Evolutionary conservation across 306 rosid species (phyloP).

Genomic region (Cucurbita pepo): DNA sequence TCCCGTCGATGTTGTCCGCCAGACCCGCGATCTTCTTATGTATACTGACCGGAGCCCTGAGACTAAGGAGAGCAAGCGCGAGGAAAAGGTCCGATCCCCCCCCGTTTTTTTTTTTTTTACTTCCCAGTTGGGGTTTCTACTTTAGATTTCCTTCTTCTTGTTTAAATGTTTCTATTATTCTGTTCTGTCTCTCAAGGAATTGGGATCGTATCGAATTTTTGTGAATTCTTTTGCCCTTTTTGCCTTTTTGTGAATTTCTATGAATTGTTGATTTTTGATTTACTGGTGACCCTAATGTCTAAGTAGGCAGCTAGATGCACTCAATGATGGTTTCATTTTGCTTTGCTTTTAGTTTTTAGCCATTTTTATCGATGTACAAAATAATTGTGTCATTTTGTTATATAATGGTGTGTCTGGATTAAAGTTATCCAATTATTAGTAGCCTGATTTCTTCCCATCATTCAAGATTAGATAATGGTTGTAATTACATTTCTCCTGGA

Average conservation of each 20-base stretch:
- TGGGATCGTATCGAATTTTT: background rate
- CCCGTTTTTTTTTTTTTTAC: background rate
- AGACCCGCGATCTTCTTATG: constrained; percentile 75
- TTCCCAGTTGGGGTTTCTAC: background rate
- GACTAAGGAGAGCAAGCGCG: constrained; percentile 69
- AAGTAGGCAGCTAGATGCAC: background rate
- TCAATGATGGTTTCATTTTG: background rate
- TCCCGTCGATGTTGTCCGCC: constrained; percentile 70
- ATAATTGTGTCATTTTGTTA: background rate
- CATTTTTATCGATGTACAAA: background rate
- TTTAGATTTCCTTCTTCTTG: background rate
- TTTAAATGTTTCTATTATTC: no score
- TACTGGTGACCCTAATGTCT: background rate
- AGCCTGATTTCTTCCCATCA: background rate
- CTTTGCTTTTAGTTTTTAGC: background rate
- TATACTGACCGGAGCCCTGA: constrained; percentile 33
- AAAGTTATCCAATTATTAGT: background rate
- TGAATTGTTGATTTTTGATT: background rate
- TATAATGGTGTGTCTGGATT: background rate
- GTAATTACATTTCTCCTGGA: background rate
- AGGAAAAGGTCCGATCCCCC: constrained; percentile 54
- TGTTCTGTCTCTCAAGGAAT: background rate
- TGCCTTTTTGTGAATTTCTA: background rate
- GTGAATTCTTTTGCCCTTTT: background rate
- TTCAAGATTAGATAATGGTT: background rate